Conservation (phyloP, 345 rosid genomes). For the Cardamine occulta region DNA sequence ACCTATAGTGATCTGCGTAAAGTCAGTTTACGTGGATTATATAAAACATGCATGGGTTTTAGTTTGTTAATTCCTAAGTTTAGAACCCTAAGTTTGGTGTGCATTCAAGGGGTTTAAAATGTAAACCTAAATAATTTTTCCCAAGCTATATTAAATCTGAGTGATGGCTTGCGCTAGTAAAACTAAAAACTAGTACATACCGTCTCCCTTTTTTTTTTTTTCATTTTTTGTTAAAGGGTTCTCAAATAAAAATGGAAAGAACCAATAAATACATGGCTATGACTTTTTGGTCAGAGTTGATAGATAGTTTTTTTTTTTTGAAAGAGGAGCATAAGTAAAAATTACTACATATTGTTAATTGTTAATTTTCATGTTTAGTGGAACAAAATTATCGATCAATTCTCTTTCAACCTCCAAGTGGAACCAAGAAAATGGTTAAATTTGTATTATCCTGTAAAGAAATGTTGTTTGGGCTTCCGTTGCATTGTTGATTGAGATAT, state of each 20-base stretch:
- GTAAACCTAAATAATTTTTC: slow-evolving; percentile 18
- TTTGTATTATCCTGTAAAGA: neutral
- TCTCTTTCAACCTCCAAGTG: slow-evolving; percentile 13
- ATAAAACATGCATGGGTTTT: slow-evolving; percentile 17
- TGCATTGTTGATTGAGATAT: neutral
- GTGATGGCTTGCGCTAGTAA: slow-evolving; percentile 18
- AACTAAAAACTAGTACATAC: neutral
- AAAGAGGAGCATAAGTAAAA: neutral
- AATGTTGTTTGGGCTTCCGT: neutral
- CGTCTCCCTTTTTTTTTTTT: neutral
- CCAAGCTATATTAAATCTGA: slow-evolving; percentile 16
- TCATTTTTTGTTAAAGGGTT: neutral
- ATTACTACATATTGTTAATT: neutral
- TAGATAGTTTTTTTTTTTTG: neutral
- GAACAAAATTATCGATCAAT: neutral
- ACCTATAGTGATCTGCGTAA: slow-evolving; percentile 25
- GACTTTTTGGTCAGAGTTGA: neutral
- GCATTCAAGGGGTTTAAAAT: neutral
- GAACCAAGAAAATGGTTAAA: neutral
- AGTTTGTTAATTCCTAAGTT: slow-evolving; percentile 32
- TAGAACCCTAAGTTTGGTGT: slow-evolving; percentile 17
- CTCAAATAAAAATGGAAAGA: neutral
- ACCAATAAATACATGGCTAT: neutral
- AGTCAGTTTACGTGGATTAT: slow-evolving; percentile 27
- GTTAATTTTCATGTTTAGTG: neutral